These are phyloP conservation scores for Boletus edulis DNA, from an alignment of 768 basidiomycete species.

Conservation along the genomic window DNA sequence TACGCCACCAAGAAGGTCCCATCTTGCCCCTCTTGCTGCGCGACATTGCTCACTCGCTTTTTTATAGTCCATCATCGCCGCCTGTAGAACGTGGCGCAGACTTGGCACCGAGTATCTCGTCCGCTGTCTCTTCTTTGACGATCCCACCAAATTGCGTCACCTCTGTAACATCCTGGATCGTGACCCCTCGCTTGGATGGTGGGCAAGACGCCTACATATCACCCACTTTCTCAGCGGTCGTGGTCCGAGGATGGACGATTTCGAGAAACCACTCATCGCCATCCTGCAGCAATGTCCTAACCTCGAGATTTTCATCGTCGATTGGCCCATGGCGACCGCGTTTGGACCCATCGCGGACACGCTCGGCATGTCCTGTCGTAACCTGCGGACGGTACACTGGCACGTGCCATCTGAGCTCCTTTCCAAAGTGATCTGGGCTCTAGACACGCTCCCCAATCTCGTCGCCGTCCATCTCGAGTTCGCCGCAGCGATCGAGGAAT, in stretches of 20 bases:
- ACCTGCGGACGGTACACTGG: slow-evolving; percentile 61
- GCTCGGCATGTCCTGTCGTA: slow-evolving; percentile 48
- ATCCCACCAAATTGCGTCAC: slow-evolving; percentile 51
- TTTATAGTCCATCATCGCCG: slow-evolving; percentile 60
- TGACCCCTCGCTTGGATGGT: slow-evolving; percentile 60
- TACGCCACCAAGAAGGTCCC: slow-evolving; percentile 67
- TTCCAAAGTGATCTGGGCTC: slow-evolving; percentile 69
- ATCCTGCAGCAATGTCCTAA: slow-evolving; percentile 68
- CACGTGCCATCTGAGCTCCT: slow-evolving; percentile 53
- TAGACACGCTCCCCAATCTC: slow-evolving; percentile 58
- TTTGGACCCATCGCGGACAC: slow-evolving; percentile 68
- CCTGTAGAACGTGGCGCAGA: slow-evolving; percentile 61
- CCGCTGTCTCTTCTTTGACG: slow-evolving; percentile 64
- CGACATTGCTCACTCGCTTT: not conserved
- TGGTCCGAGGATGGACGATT: slow-evolving; percentile 43
- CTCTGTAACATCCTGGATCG: slow-evolving; percentile 53
- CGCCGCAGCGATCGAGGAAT: slow-evolving; percentile 23
- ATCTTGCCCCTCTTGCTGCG: not conserved
- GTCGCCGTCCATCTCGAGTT: slow-evolving; percentile 58
- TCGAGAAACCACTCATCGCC: slow-evolving; percentile 53
- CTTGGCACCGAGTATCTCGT: slow-evolving; percentile 67
- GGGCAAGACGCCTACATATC: slow-evolving; percentile 71
- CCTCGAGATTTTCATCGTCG: slow-evolving; percentile 68
- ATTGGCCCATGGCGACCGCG: slow-evolving; percentile 57
- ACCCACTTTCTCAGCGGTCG: slow-evolving; percentile 46